phyloP scores from a whole-genome alignment of 1,284 basidiomycete species.

The Mycosarcoma maydis region DNA sequence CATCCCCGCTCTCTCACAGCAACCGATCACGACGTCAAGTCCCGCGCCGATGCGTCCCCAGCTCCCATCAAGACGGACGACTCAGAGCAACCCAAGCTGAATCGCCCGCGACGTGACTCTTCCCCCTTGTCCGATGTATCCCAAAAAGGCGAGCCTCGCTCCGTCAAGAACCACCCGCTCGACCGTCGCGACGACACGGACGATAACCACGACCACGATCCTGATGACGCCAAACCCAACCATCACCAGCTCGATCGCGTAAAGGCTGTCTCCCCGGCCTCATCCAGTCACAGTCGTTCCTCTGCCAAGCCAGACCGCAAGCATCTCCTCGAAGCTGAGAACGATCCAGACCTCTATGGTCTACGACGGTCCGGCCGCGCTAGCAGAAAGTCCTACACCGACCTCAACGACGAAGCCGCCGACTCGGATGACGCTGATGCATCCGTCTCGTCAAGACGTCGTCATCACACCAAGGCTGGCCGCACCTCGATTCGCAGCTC shows the following conservation, averaged over 20 bases:
- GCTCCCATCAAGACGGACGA: conserved; percentile 17
- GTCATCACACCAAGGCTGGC: conserved; percentile 35
- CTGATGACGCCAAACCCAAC: conserved; percentile 17
- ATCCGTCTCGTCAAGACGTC: conserved; percentile 34
- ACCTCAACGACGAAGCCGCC: conserved; percentile 40
- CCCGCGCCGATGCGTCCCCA: conserved; percentile 8
- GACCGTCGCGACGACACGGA: conserved; percentile 1
- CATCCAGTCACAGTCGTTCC: conserved; percentile 38
- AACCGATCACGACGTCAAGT: conserved; percentile 18
- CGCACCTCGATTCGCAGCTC: conserved; percentile 37
- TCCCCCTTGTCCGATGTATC: conserved; percentile 40
- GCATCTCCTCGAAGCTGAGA: conserved; percentile 53
- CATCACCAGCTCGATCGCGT: conserved; percentile 42
- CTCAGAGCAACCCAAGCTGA: conserved; percentile 12
- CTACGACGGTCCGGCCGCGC: conserved; percentile 67
- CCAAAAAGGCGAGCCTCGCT: conserved; percentile 9
- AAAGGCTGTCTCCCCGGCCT: conserved; percentile 22
- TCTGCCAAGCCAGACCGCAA: conserved; percentile 43
- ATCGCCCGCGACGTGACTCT: conserved; percentile 34
- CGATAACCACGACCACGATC: conserved; percentile 12
- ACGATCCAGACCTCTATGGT: conserved; percentile 66
- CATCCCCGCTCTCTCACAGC: neutral
- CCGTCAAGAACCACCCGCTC: conserved; percentile 6
- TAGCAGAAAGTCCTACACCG: conserved; percentile 51
- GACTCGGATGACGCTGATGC: conserved; percentile 32